phyloP scores from a whole-genome alignment of 768 basidiomycete genomes.

The Cystoderma amianthinum region DNA sequence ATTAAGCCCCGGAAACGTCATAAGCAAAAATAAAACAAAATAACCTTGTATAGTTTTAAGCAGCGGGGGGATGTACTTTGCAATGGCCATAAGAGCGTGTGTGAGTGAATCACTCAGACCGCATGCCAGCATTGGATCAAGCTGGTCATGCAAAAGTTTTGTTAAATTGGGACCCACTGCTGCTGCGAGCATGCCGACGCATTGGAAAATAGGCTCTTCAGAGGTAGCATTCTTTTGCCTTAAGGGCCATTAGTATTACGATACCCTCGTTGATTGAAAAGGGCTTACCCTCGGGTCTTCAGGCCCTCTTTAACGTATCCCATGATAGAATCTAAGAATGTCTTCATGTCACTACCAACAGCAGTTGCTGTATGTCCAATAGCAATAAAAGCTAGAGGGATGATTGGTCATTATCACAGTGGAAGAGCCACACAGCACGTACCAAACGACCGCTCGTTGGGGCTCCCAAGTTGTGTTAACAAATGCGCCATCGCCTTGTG shows the following conservation, averaged over 20 bases:
- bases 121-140: slow-evolving; percentile 94
- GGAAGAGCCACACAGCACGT: slow-evolving; percentile 14
- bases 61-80: slow-evolving; percentile 82
- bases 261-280: background rate
- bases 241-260: slow-evolving; percentile 1
- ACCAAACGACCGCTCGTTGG: slow-evolving; percentile 86
- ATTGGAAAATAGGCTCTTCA: slow-evolving; percentile 96
- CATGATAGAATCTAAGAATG: slow-evolving; percentile 91
- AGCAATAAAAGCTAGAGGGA: slow-evolving; percentile 75
- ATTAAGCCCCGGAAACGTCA: background rate
- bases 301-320: slow-evolving; percentile 83
- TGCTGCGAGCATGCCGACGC: slow-evolving; percentile 91
- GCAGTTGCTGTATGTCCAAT: slow-evolving; percentile 93
- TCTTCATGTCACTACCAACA: slow-evolving; percentile 92
- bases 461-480: slow-evolving; percentile 81
- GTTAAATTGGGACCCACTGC: slow-evolving; percentile 96
- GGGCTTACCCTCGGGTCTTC: slow-evolving; percentile 69
- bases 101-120: slow-evolving; percentile 87
- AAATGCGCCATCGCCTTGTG: slow-evolving; percentile 94
- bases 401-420: slow-evolving; percentile 1
- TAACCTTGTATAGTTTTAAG: slow-evolving; percentile 88
- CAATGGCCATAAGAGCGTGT: slow-evolving; percentile 78
- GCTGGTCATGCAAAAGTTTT: slow-evolving; percentile 90
- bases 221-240: slow-evolving; percentile 87
- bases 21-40: background rate